These are phyloP conservation scores for Tylopilus rubrobrunneus DNA, from an alignment of 768 basidiomycete species.

Conservation along the genomic window DNA sequence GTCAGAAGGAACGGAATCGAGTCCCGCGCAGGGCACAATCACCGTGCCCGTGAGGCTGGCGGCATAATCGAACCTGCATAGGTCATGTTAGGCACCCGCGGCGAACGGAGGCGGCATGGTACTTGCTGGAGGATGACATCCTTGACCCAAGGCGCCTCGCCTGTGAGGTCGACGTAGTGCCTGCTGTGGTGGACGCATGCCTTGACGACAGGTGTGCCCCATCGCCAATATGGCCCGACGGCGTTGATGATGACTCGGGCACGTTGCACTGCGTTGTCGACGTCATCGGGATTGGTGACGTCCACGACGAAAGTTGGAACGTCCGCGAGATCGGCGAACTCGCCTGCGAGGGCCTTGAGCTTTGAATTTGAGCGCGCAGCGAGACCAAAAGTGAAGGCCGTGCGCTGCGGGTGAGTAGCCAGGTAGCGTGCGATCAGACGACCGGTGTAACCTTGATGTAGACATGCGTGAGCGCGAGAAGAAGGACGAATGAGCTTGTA, in stretches of 20 bases:
- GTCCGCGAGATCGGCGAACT: slow-evolving; percentile 38
- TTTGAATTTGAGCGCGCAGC: slow-evolving; percentile 67
- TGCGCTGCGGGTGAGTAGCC: slow-evolving; percentile 53
- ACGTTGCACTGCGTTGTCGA: slow-evolving; percentile 54
- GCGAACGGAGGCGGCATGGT: slow-evolving; percentile 4
- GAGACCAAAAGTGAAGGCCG: slow-evolving; percentile 60
- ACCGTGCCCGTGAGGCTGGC: slow-evolving; percentile 69
- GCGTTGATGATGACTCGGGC: slow-evolving; percentile 72
- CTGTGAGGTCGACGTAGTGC: slow-evolving; percentile 85
- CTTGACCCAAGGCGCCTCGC: slow-evolving; percentile 65
- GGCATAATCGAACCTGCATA: slow-evolving; percentile 59
- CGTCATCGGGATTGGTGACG: slow-evolving; percentile 46
- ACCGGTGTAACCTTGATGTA: slow-evolving; percentile 58
- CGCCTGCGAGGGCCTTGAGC: slow-evolving; percentile 48
- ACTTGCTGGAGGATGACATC: slow-evolving; percentile 58
- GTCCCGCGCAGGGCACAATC: slow-evolving; percentile 75
- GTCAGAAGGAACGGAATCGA: slow-evolving; percentile 79
- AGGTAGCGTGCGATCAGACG: slow-evolving; percentile 68
- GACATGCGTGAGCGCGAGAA: slow-evolving; percentile 10
- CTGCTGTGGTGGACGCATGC: slow-evolving; percentile 71
- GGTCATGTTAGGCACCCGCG: slow-evolving; percentile 9
- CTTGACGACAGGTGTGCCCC: slow-evolving; percentile 73
- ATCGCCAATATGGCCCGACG: slow-evolving; percentile 71
- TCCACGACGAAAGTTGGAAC: slow-evolving; percentile 55
- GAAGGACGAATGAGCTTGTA: neutral